A percentile compares a stretch with the other conserved stretches of the same genome.
These are phyloP conservation scores for Candida quercuum DNA, from an alignment of 805 yeast genomes.

Conservation along the genomic window DNA sequence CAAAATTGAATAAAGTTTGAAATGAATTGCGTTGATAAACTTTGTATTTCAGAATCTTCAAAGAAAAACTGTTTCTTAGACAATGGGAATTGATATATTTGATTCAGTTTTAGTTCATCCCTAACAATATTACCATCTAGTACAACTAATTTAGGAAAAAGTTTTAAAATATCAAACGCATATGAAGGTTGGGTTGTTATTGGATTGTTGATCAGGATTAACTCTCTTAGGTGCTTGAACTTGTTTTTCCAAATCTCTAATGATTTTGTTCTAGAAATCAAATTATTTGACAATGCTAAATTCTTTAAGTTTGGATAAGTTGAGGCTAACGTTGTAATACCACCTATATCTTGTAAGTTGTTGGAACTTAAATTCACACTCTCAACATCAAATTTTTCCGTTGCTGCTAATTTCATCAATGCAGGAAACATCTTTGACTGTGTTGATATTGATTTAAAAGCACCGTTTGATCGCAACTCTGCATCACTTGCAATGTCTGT, in stretches of 20 bases:
- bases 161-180: constrained; percentile 55
- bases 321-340: constrained; percentile 59
- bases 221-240: constrained; percentile 66
- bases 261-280: constrained; percentile 48
- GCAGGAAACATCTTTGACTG: constrained; percentile 87
- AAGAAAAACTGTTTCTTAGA: constrained; percentile 64
- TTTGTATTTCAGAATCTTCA: constrained; percentile 68
- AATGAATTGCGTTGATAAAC: constrained; percentile 70
- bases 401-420: constrained; percentile 71
- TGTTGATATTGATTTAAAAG: constrained; percentile 55
- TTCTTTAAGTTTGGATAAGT: constrained; percentile 74
- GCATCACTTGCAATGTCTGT: constrained; percentile 61
- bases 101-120: constrained; percentile 56
- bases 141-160: constrained; percentile 76
- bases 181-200: constrained; percentile 42
- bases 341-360: constrained; percentile 52
- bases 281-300: constrained; percentile 75
- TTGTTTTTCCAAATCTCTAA: constrained; percentile 77
- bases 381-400: constrained; percentile 46
- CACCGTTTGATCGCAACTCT: constrained; percentile 51
- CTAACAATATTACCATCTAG: constrained; percentile 77
- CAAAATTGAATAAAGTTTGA: constrained; percentile 71
- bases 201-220: constrained; percentile 78
- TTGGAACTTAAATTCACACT: constrained; percentile 70
- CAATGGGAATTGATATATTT: constrained; percentile 52